These are phyloP conservation scores for Didymella keratinophila DNA, from an alignment of 2,329 filamentous ascomycete genomes.

Conservation along the genomic window DNA sequence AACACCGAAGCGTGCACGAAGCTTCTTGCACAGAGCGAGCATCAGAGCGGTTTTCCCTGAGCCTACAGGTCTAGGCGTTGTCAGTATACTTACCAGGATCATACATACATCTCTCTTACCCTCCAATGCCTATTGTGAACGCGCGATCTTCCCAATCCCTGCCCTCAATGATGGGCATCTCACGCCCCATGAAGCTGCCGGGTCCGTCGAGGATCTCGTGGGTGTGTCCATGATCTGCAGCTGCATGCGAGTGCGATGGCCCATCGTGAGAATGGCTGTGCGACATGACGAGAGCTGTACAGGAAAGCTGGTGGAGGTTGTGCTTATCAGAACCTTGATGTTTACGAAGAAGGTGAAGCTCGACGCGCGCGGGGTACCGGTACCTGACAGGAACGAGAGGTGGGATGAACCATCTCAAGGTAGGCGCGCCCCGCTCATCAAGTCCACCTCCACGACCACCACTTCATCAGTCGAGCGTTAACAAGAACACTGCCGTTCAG, in stretches of 20 bases:
- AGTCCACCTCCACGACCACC: constrained; percentile 13
- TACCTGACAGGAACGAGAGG: constrained; percentile 26
- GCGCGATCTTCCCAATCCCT: constrained; percentile 87
- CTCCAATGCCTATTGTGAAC: constrained; percentile 97
- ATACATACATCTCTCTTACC: constrained; percentile 61
- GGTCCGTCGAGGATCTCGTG: constrained; percentile 96
- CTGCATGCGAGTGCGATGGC: constrained; percentile 59
- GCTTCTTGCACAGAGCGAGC: constrained; percentile 86
- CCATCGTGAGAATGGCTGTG: constrained; percentile 47
- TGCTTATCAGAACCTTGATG: constrained; percentile 14
- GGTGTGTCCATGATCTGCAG: constrained; percentile 85
- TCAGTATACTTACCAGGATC: constrained; percentile 7
- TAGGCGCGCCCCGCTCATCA: constrained; percentile 8
- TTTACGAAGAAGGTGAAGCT: constrained; percentile 12
- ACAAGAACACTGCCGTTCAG: not conserved
- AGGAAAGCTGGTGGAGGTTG: not conserved
- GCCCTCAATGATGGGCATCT: constrained; percentile 92
- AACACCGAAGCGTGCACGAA: constrained; percentile 82
- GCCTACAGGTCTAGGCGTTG: constrained; percentile 76
- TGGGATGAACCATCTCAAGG: constrained; percentile 23
- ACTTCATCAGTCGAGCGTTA: not conserved
- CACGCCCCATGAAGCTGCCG: constrained; percentile 85
- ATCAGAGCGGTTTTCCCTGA: constrained; percentile 98
- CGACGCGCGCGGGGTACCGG: constrained; percentile 20
- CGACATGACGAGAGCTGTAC: constrained; percentile 32